Evolutionary conservation across 2,329 filamentous ascomycete genomes (phyloP).

Genomic region (Epichloe sibirici): DNA sequence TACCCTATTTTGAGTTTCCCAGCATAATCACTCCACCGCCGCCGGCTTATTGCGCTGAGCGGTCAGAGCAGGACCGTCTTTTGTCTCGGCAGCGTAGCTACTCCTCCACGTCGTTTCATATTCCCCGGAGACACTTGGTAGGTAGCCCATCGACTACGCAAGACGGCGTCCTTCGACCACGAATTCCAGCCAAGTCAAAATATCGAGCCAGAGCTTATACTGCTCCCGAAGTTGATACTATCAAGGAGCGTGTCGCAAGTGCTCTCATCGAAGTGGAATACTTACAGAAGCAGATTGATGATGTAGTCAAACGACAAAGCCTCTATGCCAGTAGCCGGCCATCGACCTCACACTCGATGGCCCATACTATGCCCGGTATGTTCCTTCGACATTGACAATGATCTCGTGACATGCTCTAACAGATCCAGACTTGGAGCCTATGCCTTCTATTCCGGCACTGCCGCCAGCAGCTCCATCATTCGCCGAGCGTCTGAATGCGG

Average conservation of each 20-base stretch:
- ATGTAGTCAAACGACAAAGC: conserved; percentile 47
- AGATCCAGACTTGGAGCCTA: conserved; percentile 31
- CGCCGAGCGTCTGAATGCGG: conserved; percentile 39
- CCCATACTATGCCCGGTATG: conserved; percentile 19
- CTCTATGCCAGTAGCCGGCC: conserved; percentile 41
- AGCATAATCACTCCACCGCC: conserved; percentile 26
- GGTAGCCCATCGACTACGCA: conserved; percentile 12
- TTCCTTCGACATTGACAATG: neutral
- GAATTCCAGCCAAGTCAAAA: conserved; percentile 31
- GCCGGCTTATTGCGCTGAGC: conserved; percentile 20
- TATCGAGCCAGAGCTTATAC: conserved; percentile 30
- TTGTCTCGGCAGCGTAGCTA: conserved; percentile 30
- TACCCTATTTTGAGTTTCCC: conserved; percentile 36
- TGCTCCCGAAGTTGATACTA: conserved; percentile 34
- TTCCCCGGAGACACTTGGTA: conserved; percentile 32
- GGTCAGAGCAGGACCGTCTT: conserved; percentile 19
- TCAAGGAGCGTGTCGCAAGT: conserved; percentile 43
- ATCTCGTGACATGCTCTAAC: neutral
- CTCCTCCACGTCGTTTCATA: conserved; percentile 43
- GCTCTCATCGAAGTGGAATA: conserved; percentile 47
- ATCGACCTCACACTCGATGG: conserved; percentile 34
- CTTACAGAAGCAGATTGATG: conserved; percentile 46
- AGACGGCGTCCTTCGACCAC: conserved; percentile 15
- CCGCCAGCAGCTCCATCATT: conserved; percentile 47
- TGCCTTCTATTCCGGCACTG: conserved; percentile 45